These are phyloP conservation scores for Diddensiella caesifluorescens DNA, from an alignment of 805 yeast species.

Conservation along the genomic window DNA sequence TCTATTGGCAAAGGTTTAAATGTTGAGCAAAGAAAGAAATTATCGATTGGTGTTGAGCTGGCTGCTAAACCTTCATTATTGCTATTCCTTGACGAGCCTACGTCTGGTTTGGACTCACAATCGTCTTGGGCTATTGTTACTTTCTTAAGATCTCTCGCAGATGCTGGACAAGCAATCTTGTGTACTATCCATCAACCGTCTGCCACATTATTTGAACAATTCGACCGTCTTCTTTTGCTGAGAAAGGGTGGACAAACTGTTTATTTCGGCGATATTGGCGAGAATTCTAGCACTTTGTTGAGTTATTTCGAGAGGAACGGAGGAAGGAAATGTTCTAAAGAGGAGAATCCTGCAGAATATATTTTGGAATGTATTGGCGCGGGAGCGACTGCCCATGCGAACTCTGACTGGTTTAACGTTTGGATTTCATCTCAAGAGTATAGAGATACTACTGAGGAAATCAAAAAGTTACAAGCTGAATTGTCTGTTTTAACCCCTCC, in stretches of 20 bases:
- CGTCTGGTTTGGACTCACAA: conserved; percentile 61
- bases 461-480: conserved; percentile 32
- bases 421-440: conserved; percentile 52
- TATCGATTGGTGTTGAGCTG: conserved; percentile 67
- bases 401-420: conserved; percentile 56
- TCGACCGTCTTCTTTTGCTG: conserved; percentile 61
- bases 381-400: conserved; percentile 62
- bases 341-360: conserved; percentile 74
- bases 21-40: conserved; percentile 62
- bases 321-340: conserved; percentile 55
- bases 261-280: conserved; percentile 77
- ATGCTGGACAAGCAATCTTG: conserved; percentile 67
- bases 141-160: conserved; percentile 60
- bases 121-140: conserved; percentile 65
- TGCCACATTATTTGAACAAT: conserved; percentile 60
- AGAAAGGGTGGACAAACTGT: conserved; percentile 76
- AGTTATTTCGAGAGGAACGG: conserved; percentile 68
- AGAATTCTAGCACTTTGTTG: conserved; percentile 51
- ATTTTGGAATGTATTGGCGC: conserved; percentile 73
- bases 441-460: conserved; percentile 31
- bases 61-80: conserved; percentile 63
- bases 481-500: conserved; percentile 28
- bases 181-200: conserved; percentile 80
- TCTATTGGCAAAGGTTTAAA: conserved; percentile 66
- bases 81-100: conserved; percentile 64